Evolutionary conservation across 225 moss, liverwort and hornwort species (phyloP).

Genomic region (Polytrichum formosum): DNA sequence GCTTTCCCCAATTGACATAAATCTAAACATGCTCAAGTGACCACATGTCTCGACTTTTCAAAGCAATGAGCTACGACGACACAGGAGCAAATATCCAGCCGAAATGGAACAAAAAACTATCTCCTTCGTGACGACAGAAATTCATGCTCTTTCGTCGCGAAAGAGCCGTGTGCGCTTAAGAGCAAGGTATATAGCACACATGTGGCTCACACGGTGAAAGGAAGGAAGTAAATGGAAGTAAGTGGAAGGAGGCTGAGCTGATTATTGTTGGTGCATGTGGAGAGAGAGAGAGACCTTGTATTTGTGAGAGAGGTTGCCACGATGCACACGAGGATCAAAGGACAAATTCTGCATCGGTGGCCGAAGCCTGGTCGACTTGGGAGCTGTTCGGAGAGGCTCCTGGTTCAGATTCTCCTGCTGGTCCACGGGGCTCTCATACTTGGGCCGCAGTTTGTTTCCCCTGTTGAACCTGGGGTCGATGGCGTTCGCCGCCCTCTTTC

Average conservation of each 20-base stretch:
- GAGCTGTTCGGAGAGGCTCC: constrained; percentile 21
- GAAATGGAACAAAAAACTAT: background rate
- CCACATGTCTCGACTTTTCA: too few species aligned
- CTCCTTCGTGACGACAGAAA: background rate
- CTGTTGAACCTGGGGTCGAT: constrained; percentile 46
- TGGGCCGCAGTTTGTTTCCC: constrained; percentile 49
- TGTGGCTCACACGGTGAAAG: too few species aligned
- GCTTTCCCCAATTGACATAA: too few species aligned
- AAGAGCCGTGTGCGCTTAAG: too few species aligned
- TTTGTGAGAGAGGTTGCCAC: constrained; percentile 34
- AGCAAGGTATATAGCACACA: too few species aligned
- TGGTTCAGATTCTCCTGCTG: constrained; percentile 24
- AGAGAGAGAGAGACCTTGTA: constrained; percentile 18
- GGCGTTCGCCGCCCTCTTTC: constrained; percentile 17
- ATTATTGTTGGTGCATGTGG: too few species aligned
- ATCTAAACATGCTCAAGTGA: too few species aligned
- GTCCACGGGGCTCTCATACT: constrained; percentile 49
- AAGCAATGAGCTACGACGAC: too few species aligned
- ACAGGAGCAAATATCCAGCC: background rate
- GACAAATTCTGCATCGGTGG: constrained; percentile 60
- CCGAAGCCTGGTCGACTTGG: constrained; percentile 30
- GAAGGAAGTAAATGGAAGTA: too few species aligned
- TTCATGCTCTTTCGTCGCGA: too few species aligned
- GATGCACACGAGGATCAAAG: constrained; percentile 46
- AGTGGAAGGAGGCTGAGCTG: too few species aligned